Conservation (phyloP, 1,284 basidiomycete genomes). For the Sphagnurus paluster region DNA sequence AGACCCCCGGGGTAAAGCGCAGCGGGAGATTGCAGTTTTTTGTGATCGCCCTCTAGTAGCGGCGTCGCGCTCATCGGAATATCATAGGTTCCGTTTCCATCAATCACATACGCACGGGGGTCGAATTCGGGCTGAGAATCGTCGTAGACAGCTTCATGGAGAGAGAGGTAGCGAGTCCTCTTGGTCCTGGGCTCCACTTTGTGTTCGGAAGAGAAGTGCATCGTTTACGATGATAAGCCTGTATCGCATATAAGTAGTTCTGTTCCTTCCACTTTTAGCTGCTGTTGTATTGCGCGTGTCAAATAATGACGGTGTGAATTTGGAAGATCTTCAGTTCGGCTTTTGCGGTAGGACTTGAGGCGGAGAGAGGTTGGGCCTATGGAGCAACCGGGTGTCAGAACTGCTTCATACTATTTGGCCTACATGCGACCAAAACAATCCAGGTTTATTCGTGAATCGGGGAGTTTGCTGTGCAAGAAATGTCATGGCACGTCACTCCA, state of each 20-base stretch:
- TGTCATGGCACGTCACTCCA: too few relatives aligned
- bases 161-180: conserved; percentile 12
- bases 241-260: too few relatives aligned
- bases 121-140: conserved; percentile 18
- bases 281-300: too few relatives aligned
- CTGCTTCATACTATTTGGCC: not conserved
- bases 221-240: not conserved
- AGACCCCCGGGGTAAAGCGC: conserved; percentile 11
- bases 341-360: too few relatives aligned
- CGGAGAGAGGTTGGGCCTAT: not conserved
- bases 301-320: too few relatives aligned
- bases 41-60: not conserved
- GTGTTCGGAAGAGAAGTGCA: not conserved
- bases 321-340: too few relatives aligned
- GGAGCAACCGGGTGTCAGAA: not conserved
- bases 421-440: not conserved
- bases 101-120: not conserved
- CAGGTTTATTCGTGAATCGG: conserved; percentile 6
- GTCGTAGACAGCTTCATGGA: conserved; percentile 17
- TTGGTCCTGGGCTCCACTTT: not conserved
- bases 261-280: too few relatives aligned
- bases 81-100: not conserved
- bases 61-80: not conserved
- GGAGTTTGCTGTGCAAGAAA: too few relatives aligned
- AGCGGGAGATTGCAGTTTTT: conserved; percentile 4